Evolutionary conservation across 208 protist species (phyloP).

Genomic region (Leishmania tarentolae): DNA sequence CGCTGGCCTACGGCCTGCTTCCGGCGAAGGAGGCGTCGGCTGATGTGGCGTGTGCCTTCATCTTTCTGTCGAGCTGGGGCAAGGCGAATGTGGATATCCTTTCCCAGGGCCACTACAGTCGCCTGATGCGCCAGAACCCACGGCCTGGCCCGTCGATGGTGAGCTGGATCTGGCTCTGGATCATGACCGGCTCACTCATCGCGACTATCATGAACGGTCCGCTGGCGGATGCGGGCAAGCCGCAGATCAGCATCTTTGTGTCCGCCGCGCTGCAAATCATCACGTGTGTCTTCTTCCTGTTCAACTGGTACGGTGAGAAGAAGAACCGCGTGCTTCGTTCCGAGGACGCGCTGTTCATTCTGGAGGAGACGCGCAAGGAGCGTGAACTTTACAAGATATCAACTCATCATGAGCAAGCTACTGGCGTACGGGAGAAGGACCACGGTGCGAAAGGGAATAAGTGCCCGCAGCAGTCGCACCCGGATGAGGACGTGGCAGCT

Average conservation of each 20-base stretch:
- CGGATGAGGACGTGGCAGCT: constrained; percentile 7
- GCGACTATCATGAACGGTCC: background rate
- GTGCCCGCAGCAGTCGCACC: constrained; percentile 9
- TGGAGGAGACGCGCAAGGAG: constrained; percentile 34
- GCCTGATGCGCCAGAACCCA: background rate
- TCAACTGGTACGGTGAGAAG: constrained; percentile 73
- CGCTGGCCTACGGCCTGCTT: background rate
- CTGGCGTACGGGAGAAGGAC: background rate
- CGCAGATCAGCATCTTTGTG: background rate
- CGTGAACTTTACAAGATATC: constrained; percentile 27
- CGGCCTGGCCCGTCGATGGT: background rate
- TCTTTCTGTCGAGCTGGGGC: background rate
- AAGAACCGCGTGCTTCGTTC: constrained; percentile 49
- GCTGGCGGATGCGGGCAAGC: background rate
- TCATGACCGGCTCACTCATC: background rate
- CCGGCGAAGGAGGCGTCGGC: background rate
- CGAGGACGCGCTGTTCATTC: constrained; percentile 41
- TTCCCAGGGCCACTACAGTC: background rate
- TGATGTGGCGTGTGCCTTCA: background rate
- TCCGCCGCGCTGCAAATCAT: background rate
- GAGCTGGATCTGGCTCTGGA: background rate
- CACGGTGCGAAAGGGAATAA: constrained; percentile 6
- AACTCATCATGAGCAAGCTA: no score
- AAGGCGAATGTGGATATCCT: background rate
- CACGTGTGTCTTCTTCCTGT: constrained; percentile 35